These are phyloP conservation scores for Gaertneriomyces sp. DNA, from an alignment of 192 early-diverging fungal species.

Conservation along the genomic window DNA sequence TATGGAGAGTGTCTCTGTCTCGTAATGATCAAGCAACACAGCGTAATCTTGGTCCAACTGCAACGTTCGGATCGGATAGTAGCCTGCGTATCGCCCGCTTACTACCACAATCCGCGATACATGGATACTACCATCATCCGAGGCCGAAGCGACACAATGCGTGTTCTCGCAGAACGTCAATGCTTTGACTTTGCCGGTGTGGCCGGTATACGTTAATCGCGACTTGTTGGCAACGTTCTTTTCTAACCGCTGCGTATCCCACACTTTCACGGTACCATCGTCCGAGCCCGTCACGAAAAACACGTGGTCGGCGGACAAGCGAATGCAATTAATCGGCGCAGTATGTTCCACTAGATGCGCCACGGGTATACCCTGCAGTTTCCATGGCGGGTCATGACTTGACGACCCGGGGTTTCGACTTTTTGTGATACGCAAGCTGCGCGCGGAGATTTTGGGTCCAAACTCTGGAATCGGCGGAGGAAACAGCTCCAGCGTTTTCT, in stretches of 20 bases:
- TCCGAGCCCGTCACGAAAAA: conserved; percentile 51
- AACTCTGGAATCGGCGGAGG: conserved; percentile 44
- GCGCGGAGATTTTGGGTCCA: conserved; percentile 26
- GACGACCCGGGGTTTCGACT: background rate
- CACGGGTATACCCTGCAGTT: conserved; percentile 72
- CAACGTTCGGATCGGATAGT: conserved; percentile 51
- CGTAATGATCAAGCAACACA: conserved; percentile 62
- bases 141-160: conserved; percentile 73
- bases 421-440: background rate
- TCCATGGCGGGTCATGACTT: conserved; percentile 50
- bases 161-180: conserved; percentile 75
- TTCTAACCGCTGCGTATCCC: conserved; percentile 62
- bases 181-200: conserved; percentile 72
- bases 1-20: conserved; percentile 67
- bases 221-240: conserved; percentile 81
- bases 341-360: conserved; percentile 82
- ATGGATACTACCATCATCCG: conserved; percentile 79
- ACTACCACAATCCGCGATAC: conserved; percentile 52
- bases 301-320: conserved; percentile 44
- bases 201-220: conserved; percentile 61
- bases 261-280: conserved; percentile 51
- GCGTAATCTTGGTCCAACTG: conserved; percentile 58
- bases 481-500: conserved; percentile 40
- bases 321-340: conserved; percentile 42
- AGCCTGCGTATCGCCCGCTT: conserved; percentile 61